phyloP scores from a whole-genome alignment of 352 stramenopile species.

The Phytopythium boreale region DNA sequence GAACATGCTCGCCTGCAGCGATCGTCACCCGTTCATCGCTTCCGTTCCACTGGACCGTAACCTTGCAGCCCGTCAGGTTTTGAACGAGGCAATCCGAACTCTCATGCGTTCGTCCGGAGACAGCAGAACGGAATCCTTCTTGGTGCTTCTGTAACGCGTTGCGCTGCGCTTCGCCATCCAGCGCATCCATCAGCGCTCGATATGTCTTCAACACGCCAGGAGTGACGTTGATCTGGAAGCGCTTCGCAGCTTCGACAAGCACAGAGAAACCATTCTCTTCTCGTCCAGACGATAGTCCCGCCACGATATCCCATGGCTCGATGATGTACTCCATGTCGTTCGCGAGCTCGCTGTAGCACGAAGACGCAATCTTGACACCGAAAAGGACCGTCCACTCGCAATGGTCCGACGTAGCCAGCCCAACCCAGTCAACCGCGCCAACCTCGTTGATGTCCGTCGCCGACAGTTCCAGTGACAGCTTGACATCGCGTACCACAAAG shows the following conservation, averaged over 20 bases:
- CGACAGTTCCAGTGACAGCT: conserved; percentile 48
- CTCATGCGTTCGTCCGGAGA: conserved; percentile 35
- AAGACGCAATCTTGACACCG: conserved; percentile 62
- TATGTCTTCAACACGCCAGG: conserved; percentile 74
- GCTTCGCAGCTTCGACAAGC: conserved; percentile 59
- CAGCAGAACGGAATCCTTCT: conserved; percentile 41
- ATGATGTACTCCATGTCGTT: conserved; percentile 73
- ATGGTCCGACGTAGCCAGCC: conserved; percentile 46
- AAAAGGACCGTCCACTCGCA: conserved; percentile 62
- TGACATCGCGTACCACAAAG: conserved; percentile 64
- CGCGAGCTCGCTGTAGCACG: conserved; percentile 67
- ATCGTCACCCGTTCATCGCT: conserved; percentile 40
- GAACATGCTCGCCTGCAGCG: conserved; percentile 39
- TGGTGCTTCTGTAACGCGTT: conserved; percentile 65
- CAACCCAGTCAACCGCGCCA: conserved; percentile 45
- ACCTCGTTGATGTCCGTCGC: conserved; percentile 55
- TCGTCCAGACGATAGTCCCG: conserved; percentile 44
- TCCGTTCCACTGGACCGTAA: conserved; percentile 49
- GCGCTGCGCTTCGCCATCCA: conserved; percentile 59
- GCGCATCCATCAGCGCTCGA: conserved; percentile 69
- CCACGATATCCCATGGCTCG: conserved; percentile 65
- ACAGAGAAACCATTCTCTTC: conserved; percentile 63
- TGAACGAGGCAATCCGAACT: conserved; percentile 59
- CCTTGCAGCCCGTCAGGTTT: conserved; percentile 65
- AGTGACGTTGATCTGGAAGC: conserved; percentile 77